phyloP scores from a whole-genome alignment of 176 grass and related monocot genomes.

The Phyllostachys edulis region DNA sequence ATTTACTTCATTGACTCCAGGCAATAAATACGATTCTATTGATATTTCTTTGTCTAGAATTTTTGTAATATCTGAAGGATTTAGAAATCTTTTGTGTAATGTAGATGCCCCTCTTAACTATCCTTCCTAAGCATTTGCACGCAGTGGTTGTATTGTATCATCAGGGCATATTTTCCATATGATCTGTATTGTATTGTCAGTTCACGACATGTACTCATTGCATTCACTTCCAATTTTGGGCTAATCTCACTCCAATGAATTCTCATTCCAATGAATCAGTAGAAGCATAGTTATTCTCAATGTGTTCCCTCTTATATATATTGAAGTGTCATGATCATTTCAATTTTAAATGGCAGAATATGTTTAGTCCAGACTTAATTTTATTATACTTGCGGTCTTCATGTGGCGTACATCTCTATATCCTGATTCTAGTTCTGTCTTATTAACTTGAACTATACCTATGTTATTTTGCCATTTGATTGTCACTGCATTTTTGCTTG shows the following conservation, averaged over 20 bases:
- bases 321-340: neutral
- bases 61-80: constrained; percentile 6
- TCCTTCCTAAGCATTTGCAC: constrained; percentile 10
- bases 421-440: neutral
- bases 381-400: neutral
- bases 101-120: neutral
- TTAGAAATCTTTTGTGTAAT: constrained; percentile 15
- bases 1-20: constrained; percentile 20
- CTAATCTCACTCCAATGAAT: neutral
- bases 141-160: neutral
- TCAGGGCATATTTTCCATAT: neutral
- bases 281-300: neutral
- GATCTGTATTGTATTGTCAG: neutral
- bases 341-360: neutral
- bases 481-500: constrained; percentile 12
- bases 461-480: constrained; percentile 24
- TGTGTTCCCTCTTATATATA: neutral
- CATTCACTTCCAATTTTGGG: constrained; percentile 9
- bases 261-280: neutral
- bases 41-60: neutral
- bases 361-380: neutral
- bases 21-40: neutral
- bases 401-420: neutral
- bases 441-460: constrained; percentile 3
- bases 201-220: neutral